phyloP scores from a whole-genome alignment of 1,284 basidiomycete species.

The Rhodotorula sp. region DNA sequence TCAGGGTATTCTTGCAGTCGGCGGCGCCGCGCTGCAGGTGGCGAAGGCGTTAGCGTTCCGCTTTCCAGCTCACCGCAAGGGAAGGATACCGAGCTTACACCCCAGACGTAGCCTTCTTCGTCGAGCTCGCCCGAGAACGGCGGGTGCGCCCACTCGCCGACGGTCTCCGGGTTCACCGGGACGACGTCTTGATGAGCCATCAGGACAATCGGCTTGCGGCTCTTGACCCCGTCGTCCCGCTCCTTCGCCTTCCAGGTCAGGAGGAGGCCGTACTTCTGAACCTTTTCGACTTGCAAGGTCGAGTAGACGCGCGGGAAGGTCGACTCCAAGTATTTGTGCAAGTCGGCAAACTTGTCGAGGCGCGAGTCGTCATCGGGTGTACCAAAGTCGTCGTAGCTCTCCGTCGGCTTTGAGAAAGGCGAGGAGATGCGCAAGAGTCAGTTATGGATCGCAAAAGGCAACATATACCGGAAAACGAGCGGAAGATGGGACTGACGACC shows the following conservation, averaged over 20 bases:
- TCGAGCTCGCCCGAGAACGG: constrained; percentile 56
- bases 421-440: not conserved
- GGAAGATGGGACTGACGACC: constrained; percentile 19
- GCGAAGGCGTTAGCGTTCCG: constrained; percentile 23
- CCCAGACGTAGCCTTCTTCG: constrained; percentile 56
- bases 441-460: not conserved
- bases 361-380: too few species aligned
- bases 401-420: constrained; percentile 46
- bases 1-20: constrained; percentile 53
- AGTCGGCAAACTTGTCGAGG: too few species aligned
- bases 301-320: constrained; percentile 49
- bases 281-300: constrained; percentile 49
- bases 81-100: constrained; percentile 37
- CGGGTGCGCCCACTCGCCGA: constrained; percentile 54
- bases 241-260: constrained; percentile 54
- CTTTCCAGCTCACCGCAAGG: constrained; percentile 25
- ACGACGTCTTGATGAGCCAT: constrained; percentile 52
- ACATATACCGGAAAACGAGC: not conserved
- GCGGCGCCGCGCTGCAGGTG: constrained; percentile 48
- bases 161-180: constrained; percentile 55
- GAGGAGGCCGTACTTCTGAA: constrained; percentile 53
- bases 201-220: constrained; percentile 52
- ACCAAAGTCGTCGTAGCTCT: constrained; percentile 49
- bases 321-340: constrained; percentile 48
- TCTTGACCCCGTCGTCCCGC: not conserved